Evolutionary conservation across 768 basidiomycete genomes (phyloP).

Genomic region (Lentinula raphanica): DNA sequence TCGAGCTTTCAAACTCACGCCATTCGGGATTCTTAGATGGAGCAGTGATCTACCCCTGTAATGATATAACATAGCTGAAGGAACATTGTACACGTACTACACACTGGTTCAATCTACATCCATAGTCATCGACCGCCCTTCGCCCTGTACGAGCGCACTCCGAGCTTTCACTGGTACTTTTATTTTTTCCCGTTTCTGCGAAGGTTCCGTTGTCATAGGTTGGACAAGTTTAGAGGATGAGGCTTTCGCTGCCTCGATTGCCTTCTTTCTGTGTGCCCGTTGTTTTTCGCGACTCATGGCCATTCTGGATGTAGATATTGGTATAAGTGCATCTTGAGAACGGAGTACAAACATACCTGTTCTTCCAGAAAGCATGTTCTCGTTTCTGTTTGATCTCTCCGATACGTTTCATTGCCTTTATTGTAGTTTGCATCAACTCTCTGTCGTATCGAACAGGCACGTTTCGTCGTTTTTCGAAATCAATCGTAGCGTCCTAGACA

Average conservation of each 20-base stretch:
- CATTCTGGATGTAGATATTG: constrained; percentile 53
- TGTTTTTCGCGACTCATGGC: constrained; percentile 74
- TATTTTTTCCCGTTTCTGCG: constrained; percentile 72
- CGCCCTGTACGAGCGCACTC: constrained; percentile 76
- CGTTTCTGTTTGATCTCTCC: constrained; percentile 87
- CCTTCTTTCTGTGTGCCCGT: constrained; percentile 66
- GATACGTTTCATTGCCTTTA: constrained; percentile 94
- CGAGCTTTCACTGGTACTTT: constrained; percentile 57
- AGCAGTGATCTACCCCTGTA: constrained; percentile 2
- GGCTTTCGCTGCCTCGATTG: constrained; percentile 45
- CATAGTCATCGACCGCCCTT: constrained; percentile 90
- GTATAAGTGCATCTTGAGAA: neutral
- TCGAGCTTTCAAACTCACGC: neutral
- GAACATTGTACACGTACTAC: constrained; percentile 2
- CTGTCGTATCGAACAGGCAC: constrained; percentile 96
- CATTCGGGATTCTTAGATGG: neutral
- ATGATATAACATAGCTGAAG: constrained; percentile 6
- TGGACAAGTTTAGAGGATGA: constrained; percentile 61
- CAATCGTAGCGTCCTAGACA: constrained; percentile 89
- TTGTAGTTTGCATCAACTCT: constrained; percentile 85
- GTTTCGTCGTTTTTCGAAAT: constrained; percentile 98
- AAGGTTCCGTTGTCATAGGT: constrained; percentile 46
- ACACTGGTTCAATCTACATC: constrained; percentile 55
- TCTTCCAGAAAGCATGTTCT: constrained; percentile 95
- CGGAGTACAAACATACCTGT: constrained; percentile 45